Conservation (phyloP, 2,329 filamentous ascomycete species). For the Whalleya microplaca region DNA sequence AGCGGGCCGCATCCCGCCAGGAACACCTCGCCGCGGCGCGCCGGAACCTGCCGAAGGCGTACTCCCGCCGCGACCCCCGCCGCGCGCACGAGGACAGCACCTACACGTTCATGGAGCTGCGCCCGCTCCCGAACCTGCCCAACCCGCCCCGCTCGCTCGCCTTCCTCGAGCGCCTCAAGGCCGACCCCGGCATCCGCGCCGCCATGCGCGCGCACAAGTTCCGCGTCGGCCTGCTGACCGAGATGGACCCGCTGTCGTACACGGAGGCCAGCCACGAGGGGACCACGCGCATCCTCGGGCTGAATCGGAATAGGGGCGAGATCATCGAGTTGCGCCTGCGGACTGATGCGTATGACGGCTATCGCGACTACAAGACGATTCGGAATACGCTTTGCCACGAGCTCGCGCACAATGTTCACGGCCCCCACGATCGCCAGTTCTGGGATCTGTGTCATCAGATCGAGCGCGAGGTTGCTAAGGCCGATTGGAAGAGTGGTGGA, state of each 20-base stretch:
- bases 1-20: conserved; percentile 53
- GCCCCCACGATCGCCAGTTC: conserved; percentile 83
- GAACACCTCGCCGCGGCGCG: conserved; percentile 41
- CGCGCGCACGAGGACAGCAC: conserved; percentile 58
- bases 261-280: conserved; percentile 73
- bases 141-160: conserved; percentile 70
- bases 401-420: conserved; percentile 87
- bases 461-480: conserved; percentile 80
- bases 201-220: conserved; percentile 86
- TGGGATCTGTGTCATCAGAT: conserved; percentile 89
- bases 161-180: conserved; percentile 75
- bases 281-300: conserved; percentile 75
- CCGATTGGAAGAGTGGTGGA: conserved; percentile 78
- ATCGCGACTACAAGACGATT: conserved; percentile 89
- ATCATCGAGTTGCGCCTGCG: conserved; percentile 87
- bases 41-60: conserved; percentile 33
- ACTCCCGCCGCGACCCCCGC: conserved; percentile 36
- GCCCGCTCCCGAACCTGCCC: conserved; percentile 77
- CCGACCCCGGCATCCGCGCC: conserved; percentile 82
- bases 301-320: conserved; percentile 87
- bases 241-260: conserved; percentile 90
- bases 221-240: conserved; percentile 82
- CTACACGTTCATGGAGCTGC: conserved; percentile 82
- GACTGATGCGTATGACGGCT: conserved; percentile 95
- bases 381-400: conserved; percentile 94